Base-by-base conservation (phyloP, 2,329 filamentous ascomycete species). In the Didymella lethalis region DNA sequence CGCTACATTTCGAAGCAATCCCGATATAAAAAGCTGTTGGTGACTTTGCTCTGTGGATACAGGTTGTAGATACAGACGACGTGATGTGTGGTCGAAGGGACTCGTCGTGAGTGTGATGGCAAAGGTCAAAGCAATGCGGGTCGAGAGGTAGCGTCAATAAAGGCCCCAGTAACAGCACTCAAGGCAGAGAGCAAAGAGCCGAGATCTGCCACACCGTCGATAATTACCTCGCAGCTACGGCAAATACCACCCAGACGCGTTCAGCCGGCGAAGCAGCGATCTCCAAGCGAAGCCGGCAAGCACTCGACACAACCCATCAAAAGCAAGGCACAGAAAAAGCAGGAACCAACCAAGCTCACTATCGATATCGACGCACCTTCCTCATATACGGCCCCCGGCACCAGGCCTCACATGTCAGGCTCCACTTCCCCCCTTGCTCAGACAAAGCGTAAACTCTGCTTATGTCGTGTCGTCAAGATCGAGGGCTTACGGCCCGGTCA, bases 351-450 rank as follows among this genome's bases (percentile, higher is more conserved):
- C 18, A 29, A 31, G 23, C 23, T 23, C 23, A 28, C 43, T 25
- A 34, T 26, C 34, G 48, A 51, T 14, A 29, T 53, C 51, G 51
- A 54, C 20, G 31, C 23, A 54, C 46, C 41, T 59, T 54, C 45
- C 56, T 47, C 28, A 32, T 29, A 18, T 32, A 40, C 29, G 6
- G 23, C 41, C 32, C 25, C 38, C 4, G 10, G 28, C 36, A 7
- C 20, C 36, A 20, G n/a, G 41, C 50, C 54, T 51, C 56, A 51
- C 56, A 23, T 3, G 7, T 40, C 36, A 20, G 36, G 47, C 50
- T 59, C 56, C 56, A 54, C 56, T 54, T 54, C 56, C 56, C 56
- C 50, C 54, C 56, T 36, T 40, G 29, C 41, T 14, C 56, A 59
- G 46, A 59, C 56, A 47, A 50, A 46, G 50, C 41, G 50, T 38